Evolutionary conservation across 2,329 filamentous ascomycete genomes (phyloP).

Genomic region (Monilinia fructigena): DNA sequence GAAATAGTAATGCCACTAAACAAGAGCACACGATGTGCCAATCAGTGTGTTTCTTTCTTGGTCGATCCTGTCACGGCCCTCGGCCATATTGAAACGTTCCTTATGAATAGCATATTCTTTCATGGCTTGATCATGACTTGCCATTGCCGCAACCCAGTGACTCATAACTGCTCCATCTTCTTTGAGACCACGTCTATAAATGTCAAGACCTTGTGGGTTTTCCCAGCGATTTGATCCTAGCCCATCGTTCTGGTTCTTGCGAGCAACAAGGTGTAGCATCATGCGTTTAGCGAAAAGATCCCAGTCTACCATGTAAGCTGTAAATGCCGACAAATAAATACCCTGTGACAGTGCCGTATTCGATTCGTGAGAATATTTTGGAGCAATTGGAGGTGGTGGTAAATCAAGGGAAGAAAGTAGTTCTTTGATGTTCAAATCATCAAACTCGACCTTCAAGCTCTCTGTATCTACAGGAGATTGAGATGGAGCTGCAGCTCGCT

Average conservation of each 20-base stretch:
- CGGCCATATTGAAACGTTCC: conserved; percentile 46
- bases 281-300: conserved; percentile 52
- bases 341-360: conserved; percentile 41
- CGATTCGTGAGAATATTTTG: conserved; percentile 40
- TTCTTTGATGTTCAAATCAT: conserved; percentile 46
- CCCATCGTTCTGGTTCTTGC: conserved; percentile 45
- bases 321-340: conserved; percentile 54
- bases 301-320: conserved; percentile 54
- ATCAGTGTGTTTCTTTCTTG: conserved; percentile 24
- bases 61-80: conserved; percentile 32
- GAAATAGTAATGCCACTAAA: conserved; percentile 14
- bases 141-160: conserved; percentile 59
- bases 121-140: conserved; percentile 59
- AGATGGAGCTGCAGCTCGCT: conserved; percentile 41
- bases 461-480: conserved; percentile 31
- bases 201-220: conserved; percentile 48
- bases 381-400: conserved; percentile 49
- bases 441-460: conserved; percentile 44
- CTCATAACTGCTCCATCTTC: conserved; percentile 64
- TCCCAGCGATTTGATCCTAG: conserved; percentile 44
- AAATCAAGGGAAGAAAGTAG: conserved; percentile 52
- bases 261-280: conserved; percentile 55
- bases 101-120: conserved; percentile 54
- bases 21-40: background rate
- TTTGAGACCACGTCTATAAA: conserved; percentile 60